Evolutionary conservation across 345 rosid species (phyloP), one percentile per base, ranked within the genome.

Genomic region (Populus davidiana): DNA sequence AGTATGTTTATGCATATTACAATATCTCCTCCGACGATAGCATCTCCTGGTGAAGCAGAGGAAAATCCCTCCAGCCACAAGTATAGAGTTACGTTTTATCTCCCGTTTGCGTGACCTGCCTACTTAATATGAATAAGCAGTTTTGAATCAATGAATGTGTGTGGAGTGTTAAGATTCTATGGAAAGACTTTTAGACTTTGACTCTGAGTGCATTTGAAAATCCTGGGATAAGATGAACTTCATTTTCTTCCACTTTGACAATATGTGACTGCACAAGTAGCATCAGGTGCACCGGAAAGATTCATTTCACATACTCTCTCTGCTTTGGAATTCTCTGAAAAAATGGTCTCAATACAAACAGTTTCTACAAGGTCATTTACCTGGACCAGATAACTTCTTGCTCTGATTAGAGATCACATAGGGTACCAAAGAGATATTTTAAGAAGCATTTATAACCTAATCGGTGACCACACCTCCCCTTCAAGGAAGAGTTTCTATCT

Each of bases 41-140:
- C 75, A 54, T 74, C 71, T 29, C 44, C 44, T 16, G 67, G 75
- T 64, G 67, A 75, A 66, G 79, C 72, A 72, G 82, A 79, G 79
- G 79, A 76, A 73, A 73, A 50, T 61, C 70, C 76, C 61, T 43
- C 74, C 67, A 44, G 56, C 75, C 77, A 36, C 82, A 75, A 85
- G 88, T 83, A 83, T 87, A 82, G 93, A 90, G 87, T 83, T 71
- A 18, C 4, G 41, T 80, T 78, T 72, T 21, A 75, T 69, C 39
- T 44, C 21, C 29, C 33, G 2, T 43, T 70, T 65, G 80, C 76
- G 86, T 80, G 86, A 81, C 63, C 29, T 59, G 33, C 33, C 33
- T 77, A 39, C 14, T 56, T 59, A 14, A 10, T 61, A 68, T 69
- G 72, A 88, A 88, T 87, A 86, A 87, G 85, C 76, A 82, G 85